Percentiles rank a stretch among this genome's conserved stretches.
Conservation (phyloP, 2,329 filamentous ascomycete species). For the Pseudogymnoascus sp. region DNA sequence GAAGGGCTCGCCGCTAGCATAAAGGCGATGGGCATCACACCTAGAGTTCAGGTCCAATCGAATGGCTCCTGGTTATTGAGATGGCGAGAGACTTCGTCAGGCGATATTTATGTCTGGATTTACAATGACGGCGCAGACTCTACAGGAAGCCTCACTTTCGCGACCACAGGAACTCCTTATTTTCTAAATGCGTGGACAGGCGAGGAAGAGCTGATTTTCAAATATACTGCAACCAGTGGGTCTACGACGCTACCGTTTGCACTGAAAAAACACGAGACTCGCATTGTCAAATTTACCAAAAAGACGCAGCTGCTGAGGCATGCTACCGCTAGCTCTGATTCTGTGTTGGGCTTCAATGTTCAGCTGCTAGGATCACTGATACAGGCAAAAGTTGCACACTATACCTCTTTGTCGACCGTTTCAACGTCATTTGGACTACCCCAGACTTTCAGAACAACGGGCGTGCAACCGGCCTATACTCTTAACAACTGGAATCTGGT, state of each 20-base stretch:
- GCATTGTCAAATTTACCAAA: constrained; percentile 24
- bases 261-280: constrained; percentile 33
- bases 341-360: background rate
- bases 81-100: constrained; percentile 26
- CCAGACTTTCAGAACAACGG: background rate
- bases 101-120: constrained; percentile 30
- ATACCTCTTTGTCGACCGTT: background rate
- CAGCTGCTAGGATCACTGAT: background rate
- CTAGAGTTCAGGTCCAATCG: no score
- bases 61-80: no score
- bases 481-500: constrained; percentile 30
- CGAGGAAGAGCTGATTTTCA: constrained; percentile 24
- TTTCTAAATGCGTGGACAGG: constrained; percentile 37
- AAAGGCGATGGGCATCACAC: no score
- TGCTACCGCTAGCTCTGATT: background rate
- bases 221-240: constrained; percentile 21
- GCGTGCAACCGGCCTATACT: constrained; percentile 14
- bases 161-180: constrained; percentile 28
- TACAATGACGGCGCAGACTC: constrained; percentile 29
- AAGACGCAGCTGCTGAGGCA: background rate
- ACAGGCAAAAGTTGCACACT: background rate
- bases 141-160: constrained; percentile 25
- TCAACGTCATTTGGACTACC: background rate
- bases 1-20: no score
- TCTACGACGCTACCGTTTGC: constrained; percentile 26